Base-by-base conservation (phyloP, 164 flowering plant species). In the Sedum album region DNA sequence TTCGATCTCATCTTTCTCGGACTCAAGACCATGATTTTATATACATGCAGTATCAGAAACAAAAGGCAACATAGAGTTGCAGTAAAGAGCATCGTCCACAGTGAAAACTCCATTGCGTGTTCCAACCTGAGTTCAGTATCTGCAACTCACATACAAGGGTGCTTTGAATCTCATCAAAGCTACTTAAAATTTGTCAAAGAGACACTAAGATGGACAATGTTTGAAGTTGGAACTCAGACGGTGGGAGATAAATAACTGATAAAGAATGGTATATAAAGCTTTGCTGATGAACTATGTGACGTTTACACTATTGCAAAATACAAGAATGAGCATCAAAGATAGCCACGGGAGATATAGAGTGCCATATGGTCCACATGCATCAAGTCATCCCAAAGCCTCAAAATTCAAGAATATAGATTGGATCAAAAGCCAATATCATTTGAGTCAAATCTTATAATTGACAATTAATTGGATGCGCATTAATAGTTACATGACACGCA, bases 1-100 rank as follows among this genome's bases (percentile, higher is more conserved):
- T 35, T 33, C 9, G 41, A 26, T 38, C 70, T 33, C 2, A 64
- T 64, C 23, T 23, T 64, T 44, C 66, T 35, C 44, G 66, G 66
- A 35, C 36, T 35, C 44, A 10, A 26, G 31, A 55, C 61, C 17
- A 55, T 25, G 26, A 26, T 28, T 55, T 17, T 26, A 26, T 55
- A 26, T 18, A 55, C 13, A 26, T 55, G 26, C 60, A 55, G 26
- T 17, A 55, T 55, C 31, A 55, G 17, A 14, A 15, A 55, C 5
- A 55, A 11, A 55, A 55, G 2, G 15, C 61, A 17, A 18, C 61
- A 55, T 11, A 55, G 11, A 26, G 18, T 26, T 0, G n/a, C 31
- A 1, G 61, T 26, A 25, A 55, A 26, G 31, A 55, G 31, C 31
- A 26, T 26, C 17, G 3, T 55, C 61, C 61, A 55, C 13, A 31